Base-by-base conservation (phyloP, 2,329 filamentous ascomycete species). In the Exophiala dermatitidis region DNA sequence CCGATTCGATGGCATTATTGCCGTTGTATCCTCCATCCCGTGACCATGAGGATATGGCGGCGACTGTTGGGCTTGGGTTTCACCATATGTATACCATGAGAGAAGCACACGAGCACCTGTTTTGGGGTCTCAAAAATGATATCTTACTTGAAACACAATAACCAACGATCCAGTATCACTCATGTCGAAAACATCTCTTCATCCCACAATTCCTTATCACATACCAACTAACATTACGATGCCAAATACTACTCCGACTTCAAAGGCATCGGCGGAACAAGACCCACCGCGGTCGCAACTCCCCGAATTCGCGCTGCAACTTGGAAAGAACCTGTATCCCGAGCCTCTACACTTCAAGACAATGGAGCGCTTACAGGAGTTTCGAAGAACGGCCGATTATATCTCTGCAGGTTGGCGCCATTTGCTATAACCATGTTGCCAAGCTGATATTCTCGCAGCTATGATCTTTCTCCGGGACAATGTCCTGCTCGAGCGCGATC, bases 401-500 rank as follows among this genome's bases (percentile, higher is more conserved):
- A 53, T 53, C 26, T 48, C 50, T 19, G 50, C 50, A 28, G 50
- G 50, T 52, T 30, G 5, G 33, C 28, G 6, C 8, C 3, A 32
- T 8, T 3, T 37, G n/a, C 29, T 31, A 10, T 31, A 36, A 41
- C n/a, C 26, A 10, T 41, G 42, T 9, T 19, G 4, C 42, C 10
- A 19, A 29, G 29, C 42, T 45, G 42, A 45, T 6, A n/a, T 36
- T 8, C 45, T 26, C 4, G 31, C 79, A 40, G 77, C 78, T 10
- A 85, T 85, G 81, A 85, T 85, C 52, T 85, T 85, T 48, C 69
- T 85, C 0, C 69, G 72, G 26, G 77, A 83, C 57, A 85, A 85
- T 64, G 73, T 77, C 2, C 66, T 80, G 4, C 60, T 84, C 5
- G 74, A 82, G 40, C 68, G 74, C 36, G 71, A 78, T 2, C 63